A percentile compares a stretch with the other conserved stretches of the same genome.
Evolutionary conservation across 768 basidiomycete species (phyloP).

Genomic region (Crassisporium funariophilum): DNA sequence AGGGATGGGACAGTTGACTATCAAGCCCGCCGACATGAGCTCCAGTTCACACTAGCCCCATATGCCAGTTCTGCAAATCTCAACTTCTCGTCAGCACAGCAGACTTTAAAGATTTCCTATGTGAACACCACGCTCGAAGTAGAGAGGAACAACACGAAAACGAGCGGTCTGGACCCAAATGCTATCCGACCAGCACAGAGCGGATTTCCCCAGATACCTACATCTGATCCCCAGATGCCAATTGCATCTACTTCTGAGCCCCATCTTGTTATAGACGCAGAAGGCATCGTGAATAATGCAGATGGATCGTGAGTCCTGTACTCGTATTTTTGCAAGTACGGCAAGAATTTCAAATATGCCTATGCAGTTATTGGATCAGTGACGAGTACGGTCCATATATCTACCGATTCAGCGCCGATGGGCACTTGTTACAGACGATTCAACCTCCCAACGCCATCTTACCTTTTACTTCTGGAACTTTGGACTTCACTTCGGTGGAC

Average conservation of each 20-base stretch:
- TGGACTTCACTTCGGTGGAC: constrained; percentile 52
- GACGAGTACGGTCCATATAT: constrained; percentile 75
- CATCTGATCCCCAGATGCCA: constrained; percentile 48
- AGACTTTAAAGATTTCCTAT: constrained; percentile 55
- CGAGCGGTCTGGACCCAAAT: constrained; percentile 57
- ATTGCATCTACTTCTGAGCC: constrained; percentile 42
- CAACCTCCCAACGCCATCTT: constrained; percentile 60
- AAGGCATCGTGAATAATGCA: constrained; percentile 55
- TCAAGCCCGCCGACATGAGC: constrained; percentile 61
- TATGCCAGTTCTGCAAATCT: constrained; percentile 51
- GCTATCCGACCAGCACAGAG: constrained; percentile 44
- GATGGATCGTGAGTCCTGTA: constrained; percentile 54
- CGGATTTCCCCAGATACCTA: constrained; percentile 29
- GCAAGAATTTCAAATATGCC: background rate
- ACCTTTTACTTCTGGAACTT: constrained; percentile 43
- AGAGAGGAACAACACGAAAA: constrained; percentile 46
- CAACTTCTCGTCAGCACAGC: constrained; percentile 48
- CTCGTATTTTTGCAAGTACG: background rate
- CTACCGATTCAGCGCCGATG: constrained; percentile 49
- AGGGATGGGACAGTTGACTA: constrained; percentile 61
- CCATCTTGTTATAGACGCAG: constrained; percentile 55
- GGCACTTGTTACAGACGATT: constrained; percentile 56
- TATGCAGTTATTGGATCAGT: constrained; percentile 56
- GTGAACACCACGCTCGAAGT: constrained; percentile 48
- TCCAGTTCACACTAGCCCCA: constrained; percentile 60